Evolutionary conservation across 2,329 filamentous ascomycete species (phyloP).

Genomic region (Aspergillus pseudoterreus): DNA sequence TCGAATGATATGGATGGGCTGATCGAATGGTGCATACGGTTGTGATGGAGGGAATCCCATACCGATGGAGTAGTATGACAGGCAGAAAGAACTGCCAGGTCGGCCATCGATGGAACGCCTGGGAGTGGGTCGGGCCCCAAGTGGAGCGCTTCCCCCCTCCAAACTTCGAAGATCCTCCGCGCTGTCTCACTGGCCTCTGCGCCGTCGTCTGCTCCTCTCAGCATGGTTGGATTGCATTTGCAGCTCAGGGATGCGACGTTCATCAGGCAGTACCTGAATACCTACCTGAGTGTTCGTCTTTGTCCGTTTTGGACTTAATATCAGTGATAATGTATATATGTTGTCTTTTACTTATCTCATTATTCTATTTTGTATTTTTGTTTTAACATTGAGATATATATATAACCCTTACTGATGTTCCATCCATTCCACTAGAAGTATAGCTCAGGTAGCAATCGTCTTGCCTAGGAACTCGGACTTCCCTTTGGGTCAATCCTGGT

Average conservation of each 20-base stretch:
- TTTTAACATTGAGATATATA: no score
- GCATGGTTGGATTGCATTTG: neutral
- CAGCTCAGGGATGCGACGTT: neutral
- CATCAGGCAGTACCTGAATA: no score
- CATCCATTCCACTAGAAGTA: no score
- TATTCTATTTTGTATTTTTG: no score
- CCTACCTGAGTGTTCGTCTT: no score
- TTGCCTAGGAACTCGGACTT: no score
- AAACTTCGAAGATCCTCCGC: constrained; percentile 20
- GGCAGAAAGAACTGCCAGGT: constrained; percentile 7
- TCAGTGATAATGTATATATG: no score
- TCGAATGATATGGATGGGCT: neutral
- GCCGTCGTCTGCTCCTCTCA: constrained; percentile 2
- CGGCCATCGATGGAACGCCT: constrained; percentile 15
- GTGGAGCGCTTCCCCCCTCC: constrained; percentile 9
- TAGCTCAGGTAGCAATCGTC: no score
- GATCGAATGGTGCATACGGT: neutral
- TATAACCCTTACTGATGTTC: no score
- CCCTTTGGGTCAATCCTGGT: no score
- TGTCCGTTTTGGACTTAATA: no score
- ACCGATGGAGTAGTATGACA: constrained; percentile 10
- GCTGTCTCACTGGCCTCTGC: constrained; percentile 13
- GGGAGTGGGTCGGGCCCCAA: constrained; percentile 15
- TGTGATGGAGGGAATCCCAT: neutral
- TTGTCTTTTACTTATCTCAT: no score